Evolutionary conservation across 805 yeast species (phyloP), one percentile per base, ranked within the genome.

Genomic region (Yamadazyma endophytica): DNA sequence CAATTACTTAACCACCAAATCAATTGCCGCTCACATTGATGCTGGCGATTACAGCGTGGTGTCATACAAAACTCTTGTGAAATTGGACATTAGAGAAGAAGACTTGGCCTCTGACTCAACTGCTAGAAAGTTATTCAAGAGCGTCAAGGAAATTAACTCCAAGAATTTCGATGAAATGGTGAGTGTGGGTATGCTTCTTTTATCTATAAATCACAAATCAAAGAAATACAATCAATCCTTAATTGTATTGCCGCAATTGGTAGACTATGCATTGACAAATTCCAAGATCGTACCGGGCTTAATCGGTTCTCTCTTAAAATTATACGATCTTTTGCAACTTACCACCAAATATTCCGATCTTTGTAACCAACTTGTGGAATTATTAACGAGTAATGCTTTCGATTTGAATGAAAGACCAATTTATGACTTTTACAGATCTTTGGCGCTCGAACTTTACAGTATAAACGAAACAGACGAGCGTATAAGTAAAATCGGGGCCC

Each of bases 301-400:
- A 26, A 59, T 72, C 23, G 74, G 77, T 17, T 54, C 70, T 4
- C 52, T 78, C 17, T 58, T 71, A 7, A 60, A 73, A 9, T 46
- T 79, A 5, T 75, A 72, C 49, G 80, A 74, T 39, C 37, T 50
- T 9, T 51, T 67, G 26, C 68, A 71, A 25, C 58, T 59, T 15
- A 32, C 39, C 2, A 47, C 46, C 2, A 44, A 70, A 13, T 53
- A 72, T 27, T 29, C 42, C 5, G 43, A 45, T 31, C 29, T 50
- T 4, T 34, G 46, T 7, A 21, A 34, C 9, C 29, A 41, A 4
- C 39, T 58, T 30, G 27, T 43, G n/a, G 39, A 33, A 11, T 38
- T 42, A 13, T 32, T 55, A 11, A 14, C 30, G 7, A 39, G 41
- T 4, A 18, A 27, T 13, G 38, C 37, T 4, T 8, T 27, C 4